Evolutionary conservation across 139 green algal genomes (phyloP).

Genomic region (Raphidocelis subcapitata): DNA sequence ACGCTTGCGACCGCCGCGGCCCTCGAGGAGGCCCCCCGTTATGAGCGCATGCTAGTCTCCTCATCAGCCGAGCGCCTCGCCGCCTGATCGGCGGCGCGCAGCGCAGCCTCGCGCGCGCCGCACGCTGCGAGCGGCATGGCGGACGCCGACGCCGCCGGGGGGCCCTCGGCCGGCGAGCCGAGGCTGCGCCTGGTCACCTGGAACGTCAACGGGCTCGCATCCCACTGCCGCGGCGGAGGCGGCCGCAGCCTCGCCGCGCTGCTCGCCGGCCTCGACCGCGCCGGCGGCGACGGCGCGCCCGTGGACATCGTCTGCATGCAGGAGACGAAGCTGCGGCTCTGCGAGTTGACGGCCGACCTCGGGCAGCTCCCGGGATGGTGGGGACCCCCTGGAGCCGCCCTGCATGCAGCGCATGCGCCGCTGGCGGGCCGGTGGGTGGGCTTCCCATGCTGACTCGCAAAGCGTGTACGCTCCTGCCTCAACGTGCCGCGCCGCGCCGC

Average conservation of each 20-base stretch:
- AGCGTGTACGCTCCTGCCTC: neutral
- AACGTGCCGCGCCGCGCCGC: neutral
- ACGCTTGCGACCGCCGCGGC: no score
- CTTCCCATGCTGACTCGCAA: neutral
- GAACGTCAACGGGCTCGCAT: conserved; percentile 29
- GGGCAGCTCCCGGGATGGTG: conserved; percentile 57
- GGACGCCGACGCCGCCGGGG: no score
- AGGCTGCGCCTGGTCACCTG: conserved; percentile 23
- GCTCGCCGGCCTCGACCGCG: conserved; percentile 1
- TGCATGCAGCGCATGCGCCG: neutral
- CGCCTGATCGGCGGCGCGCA: no score
- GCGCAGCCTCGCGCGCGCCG: no score
- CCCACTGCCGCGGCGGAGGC: neutral
- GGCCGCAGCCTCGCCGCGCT: conserved; percentile 3
- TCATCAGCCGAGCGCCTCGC: no score
- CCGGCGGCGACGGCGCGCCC: no score
- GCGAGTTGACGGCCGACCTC: conserved; percentile 46
- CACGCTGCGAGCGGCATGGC: no score
- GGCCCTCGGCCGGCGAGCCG: no score
- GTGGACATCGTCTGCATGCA: conserved; percentile 40
- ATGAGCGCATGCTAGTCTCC: no score
- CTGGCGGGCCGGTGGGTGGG: no score
- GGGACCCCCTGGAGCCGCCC: neutral
- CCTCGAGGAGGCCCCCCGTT: no score
- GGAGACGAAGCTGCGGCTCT: conserved; percentile 58